Evolutionary conservation across 2,329 filamentous ascomycete species (phyloP).

Genomic region (Diaporthe sp.): DNA sequence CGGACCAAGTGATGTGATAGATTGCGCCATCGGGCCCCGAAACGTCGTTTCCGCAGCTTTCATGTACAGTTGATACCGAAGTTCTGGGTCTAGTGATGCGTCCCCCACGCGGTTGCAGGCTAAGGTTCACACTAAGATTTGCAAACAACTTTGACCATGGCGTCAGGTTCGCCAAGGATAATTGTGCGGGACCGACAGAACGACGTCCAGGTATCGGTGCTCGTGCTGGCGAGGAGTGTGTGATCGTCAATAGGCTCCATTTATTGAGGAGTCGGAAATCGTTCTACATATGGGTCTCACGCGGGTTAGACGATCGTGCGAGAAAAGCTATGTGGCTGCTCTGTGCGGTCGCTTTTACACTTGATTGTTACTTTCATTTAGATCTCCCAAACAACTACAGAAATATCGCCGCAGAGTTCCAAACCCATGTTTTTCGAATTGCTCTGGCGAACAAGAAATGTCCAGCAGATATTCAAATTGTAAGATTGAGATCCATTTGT

Average conservation of each 20-base stretch:
- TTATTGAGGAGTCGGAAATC: not conserved
- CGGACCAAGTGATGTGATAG: not conserved
- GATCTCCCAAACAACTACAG: too few relatives aligned
- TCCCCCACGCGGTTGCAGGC: constrained; percentile 7
- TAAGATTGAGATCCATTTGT: too few relatives aligned
- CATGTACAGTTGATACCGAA: not conserved
- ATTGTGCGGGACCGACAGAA: not conserved
- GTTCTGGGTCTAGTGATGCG: constrained; percentile 7
- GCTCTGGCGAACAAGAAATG: too few relatives aligned
- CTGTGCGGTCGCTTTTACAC: too few relatives aligned
- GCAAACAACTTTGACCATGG: constrained; percentile 10
- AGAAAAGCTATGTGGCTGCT: not conserved
- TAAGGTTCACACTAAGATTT: constrained; percentile 22
- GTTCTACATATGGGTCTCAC: not conserved
- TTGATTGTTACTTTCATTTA: not conserved
- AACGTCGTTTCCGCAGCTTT: constrained; percentile 16
- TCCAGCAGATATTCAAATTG: too few relatives aligned
- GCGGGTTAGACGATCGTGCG: not conserved
- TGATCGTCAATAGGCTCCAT: not conserved
- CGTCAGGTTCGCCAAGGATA: constrained; percentile 4
- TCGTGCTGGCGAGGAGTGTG: not conserved
- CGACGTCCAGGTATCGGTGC: too few relatives aligned
- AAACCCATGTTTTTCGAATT: too few relatives aligned
- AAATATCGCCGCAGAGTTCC: too few relatives aligned
- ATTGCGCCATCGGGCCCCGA: constrained; percentile 12